Evolutionary conservation across 495 filamentous ascomycete species (phyloP).

Genomic region (Podospora didyma): DNA sequence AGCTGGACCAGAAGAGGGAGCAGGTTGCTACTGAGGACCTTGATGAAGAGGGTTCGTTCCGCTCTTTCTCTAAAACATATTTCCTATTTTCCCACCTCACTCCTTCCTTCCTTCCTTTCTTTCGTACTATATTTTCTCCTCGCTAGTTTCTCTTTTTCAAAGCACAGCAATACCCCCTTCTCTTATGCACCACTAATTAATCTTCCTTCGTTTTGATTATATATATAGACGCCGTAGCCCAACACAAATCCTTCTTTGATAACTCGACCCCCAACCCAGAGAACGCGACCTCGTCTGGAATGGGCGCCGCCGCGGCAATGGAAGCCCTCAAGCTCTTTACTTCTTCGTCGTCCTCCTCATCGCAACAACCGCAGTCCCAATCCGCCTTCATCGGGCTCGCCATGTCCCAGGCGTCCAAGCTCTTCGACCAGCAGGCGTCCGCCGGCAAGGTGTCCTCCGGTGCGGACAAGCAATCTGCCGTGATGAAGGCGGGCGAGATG

Average conservation of each 20-base stretch:
- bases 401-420: slow-evolving; percentile 50
- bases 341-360: neutral
- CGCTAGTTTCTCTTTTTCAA: too few species aligned
- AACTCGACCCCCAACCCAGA: slow-evolving; percentile 23
- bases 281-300: slow-evolving; percentile 34
- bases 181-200: slow-evolving; percentile 3
- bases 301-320: slow-evolving; percentile 63
- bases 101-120: neutral
- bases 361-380: slow-evolving; percentile 20
- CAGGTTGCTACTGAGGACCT: slow-evolving; percentile 48
- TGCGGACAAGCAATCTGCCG: slow-evolving; percentile 46
- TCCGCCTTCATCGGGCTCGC: slow-evolving; percentile 48
- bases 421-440: slow-evolving; percentile 47
- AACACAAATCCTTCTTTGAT: slow-evolving; percentile 50
- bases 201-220: neutral
- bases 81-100: neutral
- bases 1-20: slow-evolving; percentile 47
- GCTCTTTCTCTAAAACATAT: too few species aligned
- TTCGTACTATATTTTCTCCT: neutral
- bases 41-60: slow-evolving; percentile 59
- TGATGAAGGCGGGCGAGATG: slow-evolving; percentile 52
- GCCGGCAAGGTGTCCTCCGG: slow-evolving; percentile 42
- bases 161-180: too few species aligned
- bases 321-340: slow-evolving; percentile 64
- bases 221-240: slow-evolving; percentile 46